Percentiles rank a stretch among this genome's conserved stretches.
Conservation (phyloP, 768 basidiomycete species). For the Leccinum olivaceopallidum region DNA sequence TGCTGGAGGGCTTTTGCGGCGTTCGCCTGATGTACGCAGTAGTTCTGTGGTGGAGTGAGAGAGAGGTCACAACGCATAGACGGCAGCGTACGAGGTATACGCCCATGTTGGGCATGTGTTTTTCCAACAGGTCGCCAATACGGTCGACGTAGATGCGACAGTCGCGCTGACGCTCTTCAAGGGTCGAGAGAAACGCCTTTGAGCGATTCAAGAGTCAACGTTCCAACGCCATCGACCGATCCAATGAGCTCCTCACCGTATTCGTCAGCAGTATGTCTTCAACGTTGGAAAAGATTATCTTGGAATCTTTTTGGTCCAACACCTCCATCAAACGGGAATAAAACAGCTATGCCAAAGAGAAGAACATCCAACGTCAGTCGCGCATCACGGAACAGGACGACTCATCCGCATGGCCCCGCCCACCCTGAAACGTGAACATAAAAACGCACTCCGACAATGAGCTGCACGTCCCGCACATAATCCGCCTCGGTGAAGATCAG, state of each 20-base stretch:
- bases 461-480: conserved; percentile 89
- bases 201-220: background rate
- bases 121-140: conserved; percentile 82
- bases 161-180: conserved; percentile 90
- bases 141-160: conserved; percentile 89
- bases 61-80: background rate
- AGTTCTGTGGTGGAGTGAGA: background rate
- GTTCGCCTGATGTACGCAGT: conserved; percentile 68
- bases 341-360: conserved; percentile 57
- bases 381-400: background rate
- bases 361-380: background rate
- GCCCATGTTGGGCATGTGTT: conserved; percentile 73
- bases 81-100: conserved; percentile 67
- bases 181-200: conserved; percentile 78
- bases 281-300: conserved; percentile 87
- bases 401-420: background rate
- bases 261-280: conserved; percentile 91
- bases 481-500: conserved; percentile 87
- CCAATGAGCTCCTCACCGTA: conserved; percentile 52
- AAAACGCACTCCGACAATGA: conserved; percentile 78
- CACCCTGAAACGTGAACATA: background rate
- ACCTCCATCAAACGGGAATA: conserved; percentile 75
- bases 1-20: conserved; percentile 79
- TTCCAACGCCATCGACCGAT: background rate
- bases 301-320: conserved; percentile 74